Evolutionary conservation across 2,329 filamentous ascomycete genomes (phyloP).

Genomic region (Pyrenophora teres): DNA sequence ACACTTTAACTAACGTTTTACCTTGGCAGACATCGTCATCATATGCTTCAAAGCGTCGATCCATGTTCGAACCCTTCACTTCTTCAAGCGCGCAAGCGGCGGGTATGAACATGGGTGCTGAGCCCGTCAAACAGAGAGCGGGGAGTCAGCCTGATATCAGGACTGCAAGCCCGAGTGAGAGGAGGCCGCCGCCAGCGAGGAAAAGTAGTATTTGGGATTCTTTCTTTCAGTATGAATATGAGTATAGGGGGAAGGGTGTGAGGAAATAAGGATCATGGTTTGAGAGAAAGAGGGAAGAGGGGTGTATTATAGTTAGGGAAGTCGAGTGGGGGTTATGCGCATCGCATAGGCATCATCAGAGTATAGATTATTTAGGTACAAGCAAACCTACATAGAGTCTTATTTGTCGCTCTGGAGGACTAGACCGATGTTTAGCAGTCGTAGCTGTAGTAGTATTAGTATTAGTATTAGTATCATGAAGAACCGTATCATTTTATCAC

Average conservation of each 20-base stretch:
- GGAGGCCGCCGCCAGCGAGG: slow-evolving; percentile 25
- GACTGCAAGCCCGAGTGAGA: slow-evolving; percentile 20
- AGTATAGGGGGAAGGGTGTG: background rate
- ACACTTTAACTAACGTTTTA: slow-evolving; percentile 16
- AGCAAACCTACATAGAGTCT: too few relatives aligned
- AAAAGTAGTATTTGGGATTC: slow-evolving; percentile 47
- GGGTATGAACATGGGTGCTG: slow-evolving; percentile 7
- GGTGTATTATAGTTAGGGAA: too few relatives aligned
- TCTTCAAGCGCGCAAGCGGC: background rate
- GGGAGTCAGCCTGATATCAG: slow-evolving; percentile 26
- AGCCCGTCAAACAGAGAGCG: slow-evolving; percentile 23
- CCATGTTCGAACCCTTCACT: background rate
- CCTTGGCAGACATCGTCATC: slow-evolving; percentile 5
- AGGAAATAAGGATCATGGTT: too few relatives aligned
- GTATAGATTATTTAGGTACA: too few relatives aligned
- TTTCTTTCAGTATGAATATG: slow-evolving; percentile 48
- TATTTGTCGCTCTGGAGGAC: too few relatives aligned
- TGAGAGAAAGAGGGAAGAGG: too few relatives aligned
- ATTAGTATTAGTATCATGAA: too few relatives aligned
- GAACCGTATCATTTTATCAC: too few relatives aligned
- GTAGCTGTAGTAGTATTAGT: too few relatives aligned
- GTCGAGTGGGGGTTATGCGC: too few relatives aligned
- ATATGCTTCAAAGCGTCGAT: background rate
- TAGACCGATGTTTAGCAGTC: too few relatives aligned
- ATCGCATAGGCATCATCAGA: too few relatives aligned